phyloP scores from a whole-genome alignment of 257 asterid species.

The Solanum habrochaites region DNA sequence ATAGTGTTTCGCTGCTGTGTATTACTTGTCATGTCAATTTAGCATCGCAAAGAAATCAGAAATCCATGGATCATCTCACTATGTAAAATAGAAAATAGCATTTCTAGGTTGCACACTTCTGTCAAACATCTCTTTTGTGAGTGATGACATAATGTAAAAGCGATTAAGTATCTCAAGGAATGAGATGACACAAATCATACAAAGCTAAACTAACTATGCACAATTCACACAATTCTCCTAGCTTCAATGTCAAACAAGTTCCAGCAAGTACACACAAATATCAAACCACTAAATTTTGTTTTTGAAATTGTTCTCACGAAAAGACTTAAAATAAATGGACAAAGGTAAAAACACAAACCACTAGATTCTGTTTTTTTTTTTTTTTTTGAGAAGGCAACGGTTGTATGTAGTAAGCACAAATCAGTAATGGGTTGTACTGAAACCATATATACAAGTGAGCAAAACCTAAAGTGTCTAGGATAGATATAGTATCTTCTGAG shows the following conservation, averaged over 20 bases:
- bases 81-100: background rate
- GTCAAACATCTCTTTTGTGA: background rate
- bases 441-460: background rate
- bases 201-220: background rate
- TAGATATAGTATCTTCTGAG: background rate
- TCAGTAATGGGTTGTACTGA: background rate
- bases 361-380: background rate
- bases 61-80: background rate
- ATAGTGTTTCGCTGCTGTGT: background rate
- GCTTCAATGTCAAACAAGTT: background rate
- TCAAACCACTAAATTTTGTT: background rate
- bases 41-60: background rate
- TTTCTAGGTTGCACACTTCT: background rate
- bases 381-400: background rate
- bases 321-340: background rate
- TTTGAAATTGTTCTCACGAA: background rate
- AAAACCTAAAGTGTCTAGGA: background rate
- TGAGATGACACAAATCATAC: background rate
- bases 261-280: background rate
- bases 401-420: background rate
- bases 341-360: background rate
- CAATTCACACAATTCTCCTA: background rate
- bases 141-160: background rate
- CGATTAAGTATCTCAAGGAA: background rate
- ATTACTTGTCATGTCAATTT: background rate